phyloP scores from a whole-genome alignment of 495 filamentous ascomycete species.

The Ramalina peruviana region DNA sequence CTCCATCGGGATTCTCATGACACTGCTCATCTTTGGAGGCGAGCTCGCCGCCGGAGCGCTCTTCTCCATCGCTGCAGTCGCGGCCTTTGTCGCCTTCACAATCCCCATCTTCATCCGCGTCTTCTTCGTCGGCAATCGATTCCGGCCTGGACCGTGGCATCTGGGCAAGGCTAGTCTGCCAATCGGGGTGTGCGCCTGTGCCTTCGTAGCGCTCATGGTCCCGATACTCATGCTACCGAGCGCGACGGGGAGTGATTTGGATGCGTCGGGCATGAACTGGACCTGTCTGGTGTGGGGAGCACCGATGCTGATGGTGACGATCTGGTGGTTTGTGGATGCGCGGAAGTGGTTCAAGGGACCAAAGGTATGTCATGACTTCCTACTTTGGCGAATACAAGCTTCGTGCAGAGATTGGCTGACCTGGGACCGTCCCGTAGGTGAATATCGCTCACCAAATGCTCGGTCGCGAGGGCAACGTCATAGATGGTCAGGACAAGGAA shows the following conservation, averaged over 20 bases:
- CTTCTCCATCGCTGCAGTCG: conserved; percentile 65
- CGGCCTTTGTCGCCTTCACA: conserved; percentile 60
- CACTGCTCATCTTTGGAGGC: conserved; percentile 58
- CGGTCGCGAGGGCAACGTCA: conserved; percentile 6
- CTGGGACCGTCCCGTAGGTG: conserved; percentile 1
- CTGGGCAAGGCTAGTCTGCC: conserved; percentile 47
- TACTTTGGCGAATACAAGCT: background rate
- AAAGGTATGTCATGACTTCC: conserved; percentile 28
- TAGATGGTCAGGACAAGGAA: conserved; percentile 7
- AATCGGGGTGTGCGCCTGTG: conserved; percentile 45
- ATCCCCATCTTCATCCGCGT: conserved; percentile 63
- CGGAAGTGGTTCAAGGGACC: conserved; percentile 67
- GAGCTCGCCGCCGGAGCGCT: conserved; percentile 53
- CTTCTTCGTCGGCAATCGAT: conserved; percentile 57
- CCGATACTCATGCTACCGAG: conserved; percentile 62
- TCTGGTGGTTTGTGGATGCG: conserved; percentile 63
- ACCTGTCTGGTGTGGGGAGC: conserved; percentile 62
- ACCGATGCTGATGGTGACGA: conserved; percentile 44
- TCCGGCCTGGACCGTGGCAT: conserved; percentile 62
- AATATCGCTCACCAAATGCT: conserved; percentile 18
- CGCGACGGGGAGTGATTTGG: conserved; percentile 41
- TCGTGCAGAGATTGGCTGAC: background rate
- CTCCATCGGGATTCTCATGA: conserved; percentile 46
- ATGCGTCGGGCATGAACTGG: conserved; percentile 51
- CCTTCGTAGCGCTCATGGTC: conserved; percentile 58